phyloP scores from a whole-genome alignment of 768 basidiomycete species.

The Pulveroboletus sp. region DNA sequence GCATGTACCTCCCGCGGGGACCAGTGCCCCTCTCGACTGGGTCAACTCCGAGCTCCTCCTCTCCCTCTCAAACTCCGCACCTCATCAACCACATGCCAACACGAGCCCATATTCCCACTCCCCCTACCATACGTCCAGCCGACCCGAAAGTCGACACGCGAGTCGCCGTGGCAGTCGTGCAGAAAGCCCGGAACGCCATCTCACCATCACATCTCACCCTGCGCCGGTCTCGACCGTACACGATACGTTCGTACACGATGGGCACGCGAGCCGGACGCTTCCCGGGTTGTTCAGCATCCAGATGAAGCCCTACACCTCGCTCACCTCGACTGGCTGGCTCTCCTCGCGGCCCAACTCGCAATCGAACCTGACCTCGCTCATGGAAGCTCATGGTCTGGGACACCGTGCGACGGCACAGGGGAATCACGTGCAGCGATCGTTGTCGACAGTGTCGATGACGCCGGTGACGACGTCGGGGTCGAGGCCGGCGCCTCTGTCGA shows the following conservation, averaged over 20 bases:
- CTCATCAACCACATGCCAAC: constrained; percentile 19
- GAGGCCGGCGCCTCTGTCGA: no score
- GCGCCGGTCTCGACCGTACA: constrained; percentile 20
- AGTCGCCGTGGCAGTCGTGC: constrained; percentile 45
- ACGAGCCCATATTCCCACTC: constrained; percentile 15
- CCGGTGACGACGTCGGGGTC: no score
- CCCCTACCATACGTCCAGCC: constrained; percentile 26
- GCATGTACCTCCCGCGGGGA: constrained; percentile 42
- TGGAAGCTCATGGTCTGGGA: no score
- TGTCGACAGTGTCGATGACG: neutral
- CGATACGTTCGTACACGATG: constrained; percentile 52
- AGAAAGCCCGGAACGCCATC: constrained; percentile 52
- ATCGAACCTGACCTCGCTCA: constrained; percentile 24
- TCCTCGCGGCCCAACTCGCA: constrained; percentile 36
- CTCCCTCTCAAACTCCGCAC: constrained; percentile 46
- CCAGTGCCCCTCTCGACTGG: constrained; percentile 61
- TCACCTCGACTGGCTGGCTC: constrained; percentile 42
- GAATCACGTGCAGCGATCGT: neutral
- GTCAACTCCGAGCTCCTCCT: constrained; percentile 82
- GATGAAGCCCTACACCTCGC: constrained; percentile 57
- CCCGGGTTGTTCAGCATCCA: constrained; percentile 52
- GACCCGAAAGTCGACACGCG: constrained; percentile 22
- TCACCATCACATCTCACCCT: constrained; percentile 8
- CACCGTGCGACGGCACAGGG: neutral
- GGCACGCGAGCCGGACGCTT: constrained; percentile 47